A percentile compares a stretch with the other conserved stretches of the same genome.
Conservation (phyloP, 257 asterid species). For the Phtheirospermum japonicum region DNA sequence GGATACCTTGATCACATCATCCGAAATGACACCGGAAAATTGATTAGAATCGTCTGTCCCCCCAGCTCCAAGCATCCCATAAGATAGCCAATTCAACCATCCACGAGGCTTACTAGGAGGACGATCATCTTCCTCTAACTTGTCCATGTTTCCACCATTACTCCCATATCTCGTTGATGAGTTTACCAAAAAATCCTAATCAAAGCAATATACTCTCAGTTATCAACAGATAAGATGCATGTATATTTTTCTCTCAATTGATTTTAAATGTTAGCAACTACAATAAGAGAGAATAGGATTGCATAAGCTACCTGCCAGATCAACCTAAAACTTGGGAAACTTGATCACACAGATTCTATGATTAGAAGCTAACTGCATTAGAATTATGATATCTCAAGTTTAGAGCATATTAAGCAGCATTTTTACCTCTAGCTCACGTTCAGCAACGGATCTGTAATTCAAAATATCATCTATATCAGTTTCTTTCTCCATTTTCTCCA, state of each 20-base stretch:
- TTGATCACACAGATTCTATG: background rate
- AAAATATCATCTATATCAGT: constrained; percentile 83
- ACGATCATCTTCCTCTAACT: constrained; percentile 61
- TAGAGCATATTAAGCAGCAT: constrained; percentile 15
- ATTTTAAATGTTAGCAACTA: constrained; percentile 22
- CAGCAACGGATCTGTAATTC: constrained; percentile 82
- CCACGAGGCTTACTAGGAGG: constrained; percentile 78
- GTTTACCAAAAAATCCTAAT: constrained; percentile 64
- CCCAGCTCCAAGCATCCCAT: constrained; percentile 98
- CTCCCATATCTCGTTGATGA: constrained; percentile 46
- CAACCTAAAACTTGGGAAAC: constrained; percentile 11
- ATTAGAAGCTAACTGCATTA: constrained; percentile 25
- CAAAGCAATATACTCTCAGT: constrained; percentile 24
- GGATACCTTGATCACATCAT: constrained; percentile 81
- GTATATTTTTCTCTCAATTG: constrained; percentile 15
- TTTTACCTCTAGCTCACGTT: constrained; percentile 72
- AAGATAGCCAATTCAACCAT: constrained; percentile 97
- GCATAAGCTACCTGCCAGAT: constrained; percentile 14
- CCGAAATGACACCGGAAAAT: constrained; percentile 92
- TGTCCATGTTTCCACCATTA: constrained; percentile 45
- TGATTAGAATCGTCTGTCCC: constrained; percentile 90
- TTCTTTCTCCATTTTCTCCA: constrained; percentile 89
- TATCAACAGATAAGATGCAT: constrained; percentile 20
- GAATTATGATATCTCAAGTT: constrained; percentile 1
- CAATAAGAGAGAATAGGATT: constrained; percentile 3